A percentile compares a stretch with the other conserved stretches of the same genome.
These are phyloP conservation scores for Corylus avellana DNA, from an alignment of 306 rosid genomes.

Conservation along the genomic window DNA sequence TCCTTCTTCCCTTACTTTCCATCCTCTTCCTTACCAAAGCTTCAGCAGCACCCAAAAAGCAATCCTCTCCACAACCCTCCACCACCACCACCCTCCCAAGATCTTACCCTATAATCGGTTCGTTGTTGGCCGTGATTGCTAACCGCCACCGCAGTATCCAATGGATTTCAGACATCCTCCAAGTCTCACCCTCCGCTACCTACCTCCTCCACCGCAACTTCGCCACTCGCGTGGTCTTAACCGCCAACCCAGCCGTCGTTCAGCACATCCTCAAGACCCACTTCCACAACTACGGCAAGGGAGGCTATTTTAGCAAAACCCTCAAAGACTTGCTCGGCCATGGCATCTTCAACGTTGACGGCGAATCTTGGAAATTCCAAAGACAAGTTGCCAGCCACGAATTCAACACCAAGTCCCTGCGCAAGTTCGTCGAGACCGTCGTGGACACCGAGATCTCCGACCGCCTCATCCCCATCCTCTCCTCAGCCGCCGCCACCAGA, in stretches of 20 bases:
- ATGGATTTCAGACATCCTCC: conserved; percentile 64
- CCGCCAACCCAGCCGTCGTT: conserved; percentile 64
- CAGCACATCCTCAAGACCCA: conserved; percentile 66
- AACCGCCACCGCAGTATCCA: conserved; percentile 44
- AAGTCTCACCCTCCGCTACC: conserved; percentile 50
- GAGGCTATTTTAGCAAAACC: conserved; percentile 12
- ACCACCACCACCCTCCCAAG: conserved; percentile 37
- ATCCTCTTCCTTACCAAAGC: conserved; percentile 26
- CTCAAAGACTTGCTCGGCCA: conserved; percentile 60
- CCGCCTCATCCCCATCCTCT: conserved; percentile 56
- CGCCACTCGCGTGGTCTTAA: conserved; percentile 41
- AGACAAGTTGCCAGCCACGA: conserved; percentile 62
- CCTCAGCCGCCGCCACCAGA: background rate
- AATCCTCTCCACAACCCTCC: background rate
- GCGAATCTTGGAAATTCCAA: conserved; percentile 59
- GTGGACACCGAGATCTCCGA: conserved; percentile 57
- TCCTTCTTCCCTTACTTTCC: conserved; percentile 13
- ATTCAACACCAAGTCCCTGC: conserved; percentile 52
- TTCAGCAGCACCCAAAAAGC: background rate
- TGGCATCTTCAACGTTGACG: conserved; percentile 64
- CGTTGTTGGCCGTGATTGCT: conserved; percentile 33
- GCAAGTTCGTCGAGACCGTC: conserved; percentile 56
- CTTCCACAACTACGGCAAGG: conserved; percentile 58
- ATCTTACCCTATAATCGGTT: conserved; percentile 61
- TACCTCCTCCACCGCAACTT: conserved; percentile 46